Conservation (phyloP, 1,139 yeast species). For the Pichia sp. region DNA sequence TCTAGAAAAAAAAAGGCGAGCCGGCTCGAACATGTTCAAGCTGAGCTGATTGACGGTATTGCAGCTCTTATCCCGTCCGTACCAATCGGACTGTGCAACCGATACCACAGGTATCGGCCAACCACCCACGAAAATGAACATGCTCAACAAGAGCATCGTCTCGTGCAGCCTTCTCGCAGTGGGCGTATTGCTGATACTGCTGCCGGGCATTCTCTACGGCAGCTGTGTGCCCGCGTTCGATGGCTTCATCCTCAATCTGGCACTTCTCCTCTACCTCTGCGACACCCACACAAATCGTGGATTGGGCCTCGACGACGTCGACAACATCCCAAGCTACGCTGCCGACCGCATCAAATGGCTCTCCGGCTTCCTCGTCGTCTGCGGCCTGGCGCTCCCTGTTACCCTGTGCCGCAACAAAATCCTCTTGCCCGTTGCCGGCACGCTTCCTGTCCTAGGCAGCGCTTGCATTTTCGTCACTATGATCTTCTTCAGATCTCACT, state of each 20-base stretch:
- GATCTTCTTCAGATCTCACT: conserved; percentile 64
- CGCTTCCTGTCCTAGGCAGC: conserved; percentile 65
- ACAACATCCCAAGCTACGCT: conserved; percentile 21
- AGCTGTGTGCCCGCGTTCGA: conserved; percentile 74
- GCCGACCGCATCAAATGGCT: conserved; percentile 62
- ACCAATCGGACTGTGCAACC: too few species aligned
- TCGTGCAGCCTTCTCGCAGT: too few species aligned
- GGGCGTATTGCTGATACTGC: conserved; percentile 70
- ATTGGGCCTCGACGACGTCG: conserved; percentile 8
- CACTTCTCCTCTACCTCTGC: too few species aligned
- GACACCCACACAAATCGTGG: too few species aligned
- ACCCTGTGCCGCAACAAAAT: conserved; percentile 61
- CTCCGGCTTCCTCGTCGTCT: conserved; percentile 60
- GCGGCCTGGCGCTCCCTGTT: conserved; percentile 64
- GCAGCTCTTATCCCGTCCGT: too few species aligned
- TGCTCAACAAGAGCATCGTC: conserved; percentile 34
- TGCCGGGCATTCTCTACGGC: conserved; percentile 69
- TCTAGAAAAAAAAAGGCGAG: neutral
- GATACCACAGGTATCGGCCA: too few species aligned
- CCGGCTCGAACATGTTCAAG: neutral
- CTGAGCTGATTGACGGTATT: too few species aligned
- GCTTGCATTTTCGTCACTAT: conserved; percentile 67
- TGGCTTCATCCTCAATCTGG: conserved; percentile 24
- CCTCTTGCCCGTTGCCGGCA: conserved; percentile 53
- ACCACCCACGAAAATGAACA: conserved; percentile 37